phyloP scores from a whole-genome alignment of 805 yeast species.

The Kodamaea jinghongensis region DNA sequence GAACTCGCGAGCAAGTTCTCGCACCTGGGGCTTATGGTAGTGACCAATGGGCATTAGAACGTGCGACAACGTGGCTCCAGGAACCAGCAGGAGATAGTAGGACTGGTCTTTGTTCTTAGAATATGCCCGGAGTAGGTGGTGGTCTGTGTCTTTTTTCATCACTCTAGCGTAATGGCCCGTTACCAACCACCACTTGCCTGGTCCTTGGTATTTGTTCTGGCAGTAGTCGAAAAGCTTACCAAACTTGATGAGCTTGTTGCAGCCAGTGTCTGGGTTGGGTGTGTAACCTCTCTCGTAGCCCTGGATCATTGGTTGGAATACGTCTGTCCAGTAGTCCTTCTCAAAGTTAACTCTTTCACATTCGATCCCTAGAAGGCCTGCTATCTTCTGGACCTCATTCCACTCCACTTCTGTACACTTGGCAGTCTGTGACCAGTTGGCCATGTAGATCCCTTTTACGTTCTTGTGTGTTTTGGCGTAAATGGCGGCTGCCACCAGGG shows the following conservation, averaged over 20 bases:
- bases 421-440: slow-evolving; percentile 75
- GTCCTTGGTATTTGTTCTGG: slow-evolving; percentile 23
- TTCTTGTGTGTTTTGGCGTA: slow-evolving; percentile 53
- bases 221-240: slow-evolving; percentile 69
- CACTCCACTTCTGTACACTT: slow-evolving; percentile 85
- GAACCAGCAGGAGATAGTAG: slow-evolving; percentile 77
- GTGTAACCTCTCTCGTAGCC: slow-evolving; percentile 71
- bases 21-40: slow-evolving; percentile 67
- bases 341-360: slow-evolving; percentile 82
- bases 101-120: slow-evolving; percentile 80
- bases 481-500: slow-evolving; percentile 80
- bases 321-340: slow-evolving; percentile 87
- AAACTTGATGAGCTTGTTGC: slow-evolving; percentile 84
- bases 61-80: slow-evolving; percentile 39
- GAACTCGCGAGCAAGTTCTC: slow-evolving; percentile 58
- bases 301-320: slow-evolving; percentile 87
- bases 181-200: slow-evolving; percentile 71
- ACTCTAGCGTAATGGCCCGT: slow-evolving; percentile 81
- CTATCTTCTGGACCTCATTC: slow-evolving; percentile 73
- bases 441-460: slow-evolving; percentile 86
- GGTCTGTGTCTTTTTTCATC: slow-evolving; percentile 29
- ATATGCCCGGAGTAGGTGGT: slow-evolving; percentile 55
- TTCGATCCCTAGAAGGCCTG: slow-evolving; percentile 58
- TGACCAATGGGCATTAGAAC: slow-evolving; percentile 82
- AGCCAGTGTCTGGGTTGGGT: slow-evolving; percentile 92